phyloP scores from a whole-genome alignment of 2,329 filamentous ascomycete species.

The Cladosporium colombiae region DNA sequence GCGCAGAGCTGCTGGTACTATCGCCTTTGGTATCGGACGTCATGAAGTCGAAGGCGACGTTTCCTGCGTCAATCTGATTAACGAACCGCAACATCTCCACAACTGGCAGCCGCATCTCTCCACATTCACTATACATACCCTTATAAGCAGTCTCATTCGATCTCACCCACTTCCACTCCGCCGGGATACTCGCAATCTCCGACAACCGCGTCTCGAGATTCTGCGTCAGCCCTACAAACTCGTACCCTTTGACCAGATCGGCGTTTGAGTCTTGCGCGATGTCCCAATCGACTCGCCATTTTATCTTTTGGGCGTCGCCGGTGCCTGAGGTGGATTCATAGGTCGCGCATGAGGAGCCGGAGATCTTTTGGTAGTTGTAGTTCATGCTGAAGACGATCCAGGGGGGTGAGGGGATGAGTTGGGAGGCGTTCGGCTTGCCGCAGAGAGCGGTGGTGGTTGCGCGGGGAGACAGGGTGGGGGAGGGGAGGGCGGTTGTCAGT shows the following conservation, averaged over 20 bases:
- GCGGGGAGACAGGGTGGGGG: not conserved
- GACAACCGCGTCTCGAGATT: slow-evolving; percentile 44
- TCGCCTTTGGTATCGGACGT: slow-evolving; percentile 47
- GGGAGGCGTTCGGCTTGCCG: slow-evolving; percentile 26
- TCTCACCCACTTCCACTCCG: slow-evolving; percentile 44
- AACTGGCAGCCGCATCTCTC: not conserved
- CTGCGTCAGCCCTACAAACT: slow-evolving; percentile 48
- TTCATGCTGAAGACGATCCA: slow-evolving; percentile 52
- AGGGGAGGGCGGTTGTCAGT: not conserved
- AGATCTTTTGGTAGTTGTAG: slow-evolving; percentile 44
- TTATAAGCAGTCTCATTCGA: slow-evolving; percentile 46
- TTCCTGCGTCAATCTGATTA: slow-evolving; percentile 31
- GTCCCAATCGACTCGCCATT: slow-evolving; percentile 44
- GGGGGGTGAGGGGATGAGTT: slow-evolving; percentile 42
- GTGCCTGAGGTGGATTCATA: slow-evolving; percentile 37
- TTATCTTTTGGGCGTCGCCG: slow-evolving; percentile 39
- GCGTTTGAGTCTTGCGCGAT: slow-evolving; percentile 41
- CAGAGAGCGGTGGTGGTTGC: slow-evolving; percentile 8
- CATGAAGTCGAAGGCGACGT: slow-evolving; percentile 50
- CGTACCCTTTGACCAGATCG: slow-evolving; percentile 48
- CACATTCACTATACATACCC: slow-evolving; percentile 10
- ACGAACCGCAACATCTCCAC: not conserved
- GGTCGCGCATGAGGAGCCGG: slow-evolving; percentile 44
- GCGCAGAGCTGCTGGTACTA: slow-evolving; percentile 42
- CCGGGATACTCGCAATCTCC: slow-evolving; percentile 44